These are phyloP conservation scores for Apiotrichum brassicae DNA, from an alignment of 1,284 basidiomycete species.

Conservation along the genomic window DNA sequence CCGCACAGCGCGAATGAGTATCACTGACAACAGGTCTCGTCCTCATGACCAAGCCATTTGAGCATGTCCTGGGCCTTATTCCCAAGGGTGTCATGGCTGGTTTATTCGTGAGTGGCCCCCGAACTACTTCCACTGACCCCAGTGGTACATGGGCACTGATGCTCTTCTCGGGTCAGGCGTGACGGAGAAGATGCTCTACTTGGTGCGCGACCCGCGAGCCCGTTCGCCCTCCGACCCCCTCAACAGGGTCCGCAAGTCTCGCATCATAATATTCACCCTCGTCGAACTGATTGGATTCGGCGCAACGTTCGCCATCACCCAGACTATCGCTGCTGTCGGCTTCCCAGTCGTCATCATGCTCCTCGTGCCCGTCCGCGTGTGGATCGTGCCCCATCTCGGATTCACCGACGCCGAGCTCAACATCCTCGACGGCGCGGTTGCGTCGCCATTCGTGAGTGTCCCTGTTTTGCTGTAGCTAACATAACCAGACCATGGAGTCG, in stretches of 20 bases:
- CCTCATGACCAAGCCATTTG: conserved; percentile 71
- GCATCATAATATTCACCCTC: conserved; percentile 68
- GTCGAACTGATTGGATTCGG: conserved; percentile 83
- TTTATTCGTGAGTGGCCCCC: conserved; percentile 50
- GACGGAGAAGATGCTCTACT: conserved; percentile 72
- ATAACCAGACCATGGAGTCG: conserved; percentile 51
- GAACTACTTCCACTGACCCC: background rate
- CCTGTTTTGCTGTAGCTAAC: too few relatives aligned
- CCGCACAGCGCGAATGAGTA: background rate
- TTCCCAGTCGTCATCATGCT: conserved; percentile 86
- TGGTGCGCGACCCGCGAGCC: conserved; percentile 66
- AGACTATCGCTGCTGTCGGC: conserved; percentile 84
- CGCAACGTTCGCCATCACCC: conserved; percentile 83
- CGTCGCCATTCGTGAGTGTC: conserved; percentile 60
- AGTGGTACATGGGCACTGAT: conserved; percentile 86
- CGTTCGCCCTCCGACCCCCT: conserved; percentile 64
- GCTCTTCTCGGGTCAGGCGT: conserved; percentile 79
- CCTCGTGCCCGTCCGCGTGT: conserved; percentile 73
- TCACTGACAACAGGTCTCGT: conserved; percentile 48
- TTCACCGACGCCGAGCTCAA: conserved; percentile 75
- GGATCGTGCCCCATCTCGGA: conserved; percentile 65
- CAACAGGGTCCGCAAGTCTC: conserved; percentile 62
- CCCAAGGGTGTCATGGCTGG: conserved; percentile 57
- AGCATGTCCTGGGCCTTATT: conserved; percentile 69
- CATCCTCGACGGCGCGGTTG: conserved; percentile 80